These are phyloP conservation scores for Aspergillus aculeatus DNA, from an alignment of 2,329 filamentous ascomycete genomes.

Conservation along the genomic window DNA sequence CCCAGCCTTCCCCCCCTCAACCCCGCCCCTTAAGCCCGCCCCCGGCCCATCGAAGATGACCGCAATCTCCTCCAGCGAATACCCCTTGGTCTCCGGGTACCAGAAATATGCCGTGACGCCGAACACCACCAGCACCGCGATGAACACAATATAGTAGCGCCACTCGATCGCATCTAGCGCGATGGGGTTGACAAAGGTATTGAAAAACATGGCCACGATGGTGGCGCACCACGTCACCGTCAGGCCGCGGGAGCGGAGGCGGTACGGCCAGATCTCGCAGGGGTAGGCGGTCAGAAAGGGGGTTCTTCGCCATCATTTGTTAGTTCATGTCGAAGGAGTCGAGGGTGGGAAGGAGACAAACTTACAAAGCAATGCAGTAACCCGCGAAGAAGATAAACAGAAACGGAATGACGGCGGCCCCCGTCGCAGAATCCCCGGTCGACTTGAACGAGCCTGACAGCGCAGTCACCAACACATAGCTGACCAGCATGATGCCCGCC, in stretches of 20 bases:
- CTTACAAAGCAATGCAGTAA: constrained; percentile 27
- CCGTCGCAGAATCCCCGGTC: constrained; percentile 12
- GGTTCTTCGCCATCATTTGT: constrained; percentile 10
- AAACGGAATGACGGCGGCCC: constrained; percentile 29
- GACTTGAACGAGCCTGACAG: constrained; percentile 24
- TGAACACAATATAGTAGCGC: constrained; percentile 26
- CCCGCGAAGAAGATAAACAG: constrained; percentile 30
- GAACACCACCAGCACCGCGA: constrained; percentile 12
- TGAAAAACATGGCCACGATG: constrained; percentile 20
- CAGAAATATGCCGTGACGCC: constrained; percentile 10
- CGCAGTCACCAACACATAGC: constrained; percentile 22
- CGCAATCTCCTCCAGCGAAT: constrained; percentile 16
- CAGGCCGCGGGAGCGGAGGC: constrained; percentile 26
- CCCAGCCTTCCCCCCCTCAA: too few relatives aligned
- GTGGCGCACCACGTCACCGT: constrained; percentile 20
- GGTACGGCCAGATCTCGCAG: constrained; percentile 26
- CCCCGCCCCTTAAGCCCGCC: too few relatives aligned
- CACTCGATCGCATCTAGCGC: constrained; percentile 23
- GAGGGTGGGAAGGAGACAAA: neutral
- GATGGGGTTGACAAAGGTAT: constrained; percentile 24
- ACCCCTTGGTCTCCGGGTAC: constrained; percentile 17
- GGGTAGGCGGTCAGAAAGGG: constrained; percentile 23
- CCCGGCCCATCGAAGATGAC: constrained; percentile 11
- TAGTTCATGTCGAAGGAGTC: neutral
- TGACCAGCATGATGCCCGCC: constrained; percentile 21